A percentile compares a stretch with the other conserved stretches of the same genome.
phyloP scores from a whole-genome alignment of 2,329 filamentous ascomycete species.

The Nigrospora sphaerica region DNA sequence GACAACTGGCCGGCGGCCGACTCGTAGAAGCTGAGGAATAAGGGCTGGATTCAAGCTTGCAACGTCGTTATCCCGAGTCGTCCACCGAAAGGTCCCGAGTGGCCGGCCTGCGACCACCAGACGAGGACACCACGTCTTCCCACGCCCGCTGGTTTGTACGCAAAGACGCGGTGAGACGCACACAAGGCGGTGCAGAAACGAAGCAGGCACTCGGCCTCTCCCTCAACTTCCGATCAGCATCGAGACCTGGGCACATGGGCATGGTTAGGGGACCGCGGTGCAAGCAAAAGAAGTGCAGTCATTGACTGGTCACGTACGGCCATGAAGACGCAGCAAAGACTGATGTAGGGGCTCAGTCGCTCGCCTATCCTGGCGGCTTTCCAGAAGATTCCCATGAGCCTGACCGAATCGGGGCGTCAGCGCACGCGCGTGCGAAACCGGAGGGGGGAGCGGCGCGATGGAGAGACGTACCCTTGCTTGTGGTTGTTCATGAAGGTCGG shows the following conservation, averaged over 20 bases:
- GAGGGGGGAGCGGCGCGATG: background rate
- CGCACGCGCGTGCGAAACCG: background rate
- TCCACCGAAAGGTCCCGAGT: too few relatives aligned
- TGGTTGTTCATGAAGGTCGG: slow-evolving; percentile 87
- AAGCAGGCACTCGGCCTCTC: slow-evolving; percentile 1
- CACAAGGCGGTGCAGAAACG: too few relatives aligned
- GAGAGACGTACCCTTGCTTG: slow-evolving; percentile 67
- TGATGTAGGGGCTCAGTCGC: slow-evolving; percentile 89
- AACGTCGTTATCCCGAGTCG: too few relatives aligned
- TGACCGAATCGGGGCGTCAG: slow-evolving; percentile 22
- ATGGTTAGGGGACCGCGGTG: slow-evolving; percentile 2
- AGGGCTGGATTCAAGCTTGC: too few relatives aligned
- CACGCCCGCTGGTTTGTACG: too few relatives aligned
- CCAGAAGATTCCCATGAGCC: slow-evolving; percentile 84
- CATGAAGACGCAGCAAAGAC: slow-evolving; percentile 89
- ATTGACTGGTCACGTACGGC: slow-evolving; percentile 51
- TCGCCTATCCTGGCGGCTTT: slow-evolving; percentile 91
- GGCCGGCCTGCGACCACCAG: too few relatives aligned
- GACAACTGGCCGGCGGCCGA: too few relatives aligned
- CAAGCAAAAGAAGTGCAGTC: too few relatives aligned
- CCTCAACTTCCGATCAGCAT: slow-evolving; percentile 21
- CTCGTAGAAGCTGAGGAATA: too few relatives aligned
- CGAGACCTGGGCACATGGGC: slow-evolving; percentile 12
- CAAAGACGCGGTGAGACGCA: too few relatives aligned
- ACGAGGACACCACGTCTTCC: too few relatives aligned